Percentiles rank a stretch among this genome's conserved stretches.
Evolutionary conservation across 2,329 filamentous ascomycete species (phyloP).

Genomic region (Mycosphaerelloides madeirae): DNA sequence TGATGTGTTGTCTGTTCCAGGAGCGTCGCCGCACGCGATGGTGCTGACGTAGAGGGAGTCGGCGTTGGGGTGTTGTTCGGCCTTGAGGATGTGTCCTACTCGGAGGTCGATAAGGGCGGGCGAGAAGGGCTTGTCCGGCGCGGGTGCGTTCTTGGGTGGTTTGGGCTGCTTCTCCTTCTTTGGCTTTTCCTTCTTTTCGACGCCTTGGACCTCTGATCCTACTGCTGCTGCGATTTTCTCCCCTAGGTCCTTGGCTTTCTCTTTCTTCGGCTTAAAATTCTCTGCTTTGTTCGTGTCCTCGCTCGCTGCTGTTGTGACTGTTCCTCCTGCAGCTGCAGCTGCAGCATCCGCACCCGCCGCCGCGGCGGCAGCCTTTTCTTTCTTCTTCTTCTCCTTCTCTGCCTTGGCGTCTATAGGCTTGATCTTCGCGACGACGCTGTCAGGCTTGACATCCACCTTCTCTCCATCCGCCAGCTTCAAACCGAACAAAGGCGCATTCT

Average conservation of each 20-base stretch:
- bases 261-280: slow-evolving; percentile 34
- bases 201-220: slow-evolving; percentile 37
- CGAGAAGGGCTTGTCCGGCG: slow-evolving; percentile 70
- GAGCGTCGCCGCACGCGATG: slow-evolving; percentile 85
- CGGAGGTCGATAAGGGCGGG: slow-evolving; percentile 88
- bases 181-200: slow-evolving; percentile 62
- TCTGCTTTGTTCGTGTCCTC: slow-evolving; percentile 44
- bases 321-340: slow-evolving; percentile 40
- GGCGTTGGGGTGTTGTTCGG: slow-evolving; percentile 90
- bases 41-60: slow-evolving; percentile 94
- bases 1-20: slow-evolving; percentile 80
- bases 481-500: slow-evolving; percentile 71
- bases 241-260: slow-evolving; percentile 44
- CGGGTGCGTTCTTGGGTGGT: slow-evolving; percentile 54
- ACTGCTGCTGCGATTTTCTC: slow-evolving; percentile 46
- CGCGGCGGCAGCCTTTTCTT: slow-evolving; percentile 70
- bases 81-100: slow-evolving; percentile 95
- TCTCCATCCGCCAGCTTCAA: slow-evolving; percentile 65
- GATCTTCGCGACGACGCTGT: slow-evolving; percentile 80
- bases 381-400: slow-evolving; percentile 95
- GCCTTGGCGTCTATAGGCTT: slow-evolving; percentile 86
- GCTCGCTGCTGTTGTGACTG: slow-evolving; percentile 37
- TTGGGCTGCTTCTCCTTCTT: slow-evolving; percentile 88
- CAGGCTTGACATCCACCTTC: slow-evolving; percentile 72
- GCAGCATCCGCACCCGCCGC: slow-evolving; percentile 50